phyloP scores from a whole-genome alignment of 177 flowering plant species.

The Vitis hybrid region DNA sequence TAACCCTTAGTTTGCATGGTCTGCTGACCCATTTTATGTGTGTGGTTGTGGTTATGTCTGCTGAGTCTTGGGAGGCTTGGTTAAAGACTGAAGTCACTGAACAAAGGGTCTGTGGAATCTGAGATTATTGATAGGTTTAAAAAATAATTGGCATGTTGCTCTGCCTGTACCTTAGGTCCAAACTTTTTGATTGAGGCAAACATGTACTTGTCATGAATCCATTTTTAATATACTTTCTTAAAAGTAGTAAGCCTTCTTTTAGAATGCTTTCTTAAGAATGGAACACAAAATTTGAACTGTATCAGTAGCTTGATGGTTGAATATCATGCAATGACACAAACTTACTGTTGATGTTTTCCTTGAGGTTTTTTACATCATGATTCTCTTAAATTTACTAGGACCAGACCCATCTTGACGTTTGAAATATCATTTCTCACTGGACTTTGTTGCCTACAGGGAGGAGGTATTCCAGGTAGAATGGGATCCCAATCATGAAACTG shows the following conservation, averaged over 20 bases:
- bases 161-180: neutral
- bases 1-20: no score
- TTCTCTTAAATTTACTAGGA: neutral
- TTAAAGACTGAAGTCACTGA: neutral
- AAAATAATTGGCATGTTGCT: neutral
- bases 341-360: neutral
- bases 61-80: neutral
- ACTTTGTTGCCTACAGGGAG: slow-evolving; percentile 46
- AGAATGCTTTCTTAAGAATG: neutral
- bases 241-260: neutral
- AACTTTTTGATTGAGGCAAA: neutral
- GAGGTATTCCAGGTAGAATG: slow-evolving; percentile 96
- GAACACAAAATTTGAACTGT: neutral
- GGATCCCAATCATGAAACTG: slow-evolving; percentile 94
- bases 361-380: neutral
- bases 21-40: no score
- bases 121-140: neutral
- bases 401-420: neutral
- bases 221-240: neutral
- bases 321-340: neutral
- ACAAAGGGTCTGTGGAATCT: neutral
- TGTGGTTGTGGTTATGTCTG: neutral
- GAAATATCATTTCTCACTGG: neutral
- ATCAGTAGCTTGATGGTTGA: neutral
- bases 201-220: neutral